Percentiles rank a stretch among this genome's conserved stretches.
These are phyloP conservation scores for Colletotrichum sp. DNA, from an alignment of 2,329 filamentous ascomycete genomes.

Conservation along the genomic window DNA sequence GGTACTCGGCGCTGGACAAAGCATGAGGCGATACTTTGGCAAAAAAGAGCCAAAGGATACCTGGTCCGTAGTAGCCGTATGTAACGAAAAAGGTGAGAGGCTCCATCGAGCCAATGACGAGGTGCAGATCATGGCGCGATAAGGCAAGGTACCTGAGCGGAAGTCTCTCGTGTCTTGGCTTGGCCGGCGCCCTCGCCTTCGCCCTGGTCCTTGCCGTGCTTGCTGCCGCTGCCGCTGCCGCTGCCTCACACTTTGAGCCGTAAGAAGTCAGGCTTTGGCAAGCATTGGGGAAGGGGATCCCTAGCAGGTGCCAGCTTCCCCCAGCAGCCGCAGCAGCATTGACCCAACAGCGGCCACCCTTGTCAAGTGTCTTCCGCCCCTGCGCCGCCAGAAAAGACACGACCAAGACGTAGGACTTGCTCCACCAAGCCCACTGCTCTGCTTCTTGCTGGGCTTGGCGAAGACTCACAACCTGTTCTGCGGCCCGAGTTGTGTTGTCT, in stretches of 20 bases:
- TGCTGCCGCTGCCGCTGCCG: not conserved
- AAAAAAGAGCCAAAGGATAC: not conserved
- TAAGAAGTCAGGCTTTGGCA: not conserved
- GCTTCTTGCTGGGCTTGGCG: not conserved
- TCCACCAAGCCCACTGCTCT: conserved; percentile 9
- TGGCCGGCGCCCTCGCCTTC: not conserved
- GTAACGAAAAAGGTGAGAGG: conserved; percentile 15
- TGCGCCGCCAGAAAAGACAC: not conserved
- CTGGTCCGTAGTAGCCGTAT: not conserved
- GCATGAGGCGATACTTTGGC: not conserved
- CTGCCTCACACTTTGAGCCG: not conserved
- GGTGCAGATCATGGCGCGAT: conserved; percentile 20
- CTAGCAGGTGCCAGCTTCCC: not conserved
- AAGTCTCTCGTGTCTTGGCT: conserved; percentile 10
- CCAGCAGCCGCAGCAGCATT: not conserved
- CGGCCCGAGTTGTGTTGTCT: not conserved
- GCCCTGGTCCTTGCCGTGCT: not conserved
- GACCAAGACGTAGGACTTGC: not conserved
- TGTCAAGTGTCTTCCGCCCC: not conserved
- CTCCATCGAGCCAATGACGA: conserved; percentile 15
- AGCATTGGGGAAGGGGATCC: not conserved
- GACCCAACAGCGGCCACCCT: conserved; percentile 1
- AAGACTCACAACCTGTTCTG: conserved; percentile 8
- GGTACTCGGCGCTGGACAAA: not conserved
- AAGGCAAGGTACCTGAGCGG: conserved; percentile 15